Conservation (phyloP, 371 early-diverging fungal genomes). For the Mortierella sp. region DNA sequence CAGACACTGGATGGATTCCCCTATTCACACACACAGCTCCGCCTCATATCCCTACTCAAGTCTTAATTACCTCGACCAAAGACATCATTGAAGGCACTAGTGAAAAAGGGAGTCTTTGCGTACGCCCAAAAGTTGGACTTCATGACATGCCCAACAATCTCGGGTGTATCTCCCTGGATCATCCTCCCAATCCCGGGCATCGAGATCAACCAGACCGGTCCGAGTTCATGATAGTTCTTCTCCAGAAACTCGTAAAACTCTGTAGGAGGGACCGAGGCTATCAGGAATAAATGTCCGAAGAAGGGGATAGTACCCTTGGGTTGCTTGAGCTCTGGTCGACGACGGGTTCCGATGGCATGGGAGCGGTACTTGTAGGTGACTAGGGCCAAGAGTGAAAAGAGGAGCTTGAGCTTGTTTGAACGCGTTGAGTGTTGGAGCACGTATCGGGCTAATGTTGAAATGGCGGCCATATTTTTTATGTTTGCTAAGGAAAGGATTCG, state of each 20-base stretch:
- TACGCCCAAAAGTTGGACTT: conserved; percentile 34
- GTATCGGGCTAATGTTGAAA: neutral
- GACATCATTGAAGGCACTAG: conserved; percentile 4
- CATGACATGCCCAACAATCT: conserved; percentile 18
- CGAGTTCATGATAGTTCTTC: conserved; percentile 12
- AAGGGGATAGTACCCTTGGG: conserved; percentile 27
- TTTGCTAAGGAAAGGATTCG: too few species aligned
- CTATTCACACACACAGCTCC: neutral
- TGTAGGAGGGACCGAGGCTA: conserved; percentile 17
- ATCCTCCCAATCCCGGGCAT: conserved; percentile 16
- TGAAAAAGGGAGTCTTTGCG: conserved; percentile 8
- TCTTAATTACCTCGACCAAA: conserved; percentile 63
- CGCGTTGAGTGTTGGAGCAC: neutral
- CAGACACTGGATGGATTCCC: neutral
- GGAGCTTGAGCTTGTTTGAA: neutral
- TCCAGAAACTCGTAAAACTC: conserved; percentile 21
- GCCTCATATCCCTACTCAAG: conserved; percentile 38
- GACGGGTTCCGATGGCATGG: conserved; percentile 26
- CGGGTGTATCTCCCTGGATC: conserved; percentile 22
- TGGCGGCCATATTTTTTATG: neutral
- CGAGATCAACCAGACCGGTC: conserved; percentile 30
- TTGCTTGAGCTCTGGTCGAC: conserved; percentile 24
- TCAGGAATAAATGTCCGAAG: conserved; percentile 22
- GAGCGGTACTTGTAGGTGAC: conserved; percentile 21
- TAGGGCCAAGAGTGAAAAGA: neutral